A percentile compares a stretch with the other conserved stretches of the same genome.
Conservation (phyloP, 805 yeast genomes). For the Suhomyces vadensis region DNA sequence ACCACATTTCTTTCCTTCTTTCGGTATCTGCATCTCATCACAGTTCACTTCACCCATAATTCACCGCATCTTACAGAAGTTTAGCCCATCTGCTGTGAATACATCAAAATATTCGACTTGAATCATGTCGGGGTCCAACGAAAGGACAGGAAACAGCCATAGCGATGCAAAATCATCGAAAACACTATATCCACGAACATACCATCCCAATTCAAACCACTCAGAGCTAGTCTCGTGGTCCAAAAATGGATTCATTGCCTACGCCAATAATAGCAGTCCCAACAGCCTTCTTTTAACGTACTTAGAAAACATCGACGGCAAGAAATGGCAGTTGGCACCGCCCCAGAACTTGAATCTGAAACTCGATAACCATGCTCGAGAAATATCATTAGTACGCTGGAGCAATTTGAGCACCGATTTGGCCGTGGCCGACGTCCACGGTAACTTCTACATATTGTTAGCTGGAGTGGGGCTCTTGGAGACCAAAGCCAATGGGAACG, state of each 20-base stretch:
- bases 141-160: too few relatives aligned
- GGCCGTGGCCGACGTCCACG: conserved; percentile 72
- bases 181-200: background rate
- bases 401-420: conserved; percentile 78
- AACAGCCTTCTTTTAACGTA: conserved; percentile 58
- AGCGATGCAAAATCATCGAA: background rate
- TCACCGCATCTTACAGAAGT: too few relatives aligned
- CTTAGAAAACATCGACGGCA: conserved; percentile 73
- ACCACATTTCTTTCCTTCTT: too few relatives aligned
- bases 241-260: conserved; percentile 80
- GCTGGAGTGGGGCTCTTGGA: conserved; percentile 44
- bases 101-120: too few relatives aligned
- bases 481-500: conserved; percentile 19
- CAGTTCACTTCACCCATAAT: too few relatives aligned
- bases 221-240: conserved; percentile 64
- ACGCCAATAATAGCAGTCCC: conserved; percentile 41
- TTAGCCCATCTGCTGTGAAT: too few relatives aligned
- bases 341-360: conserved; percentile 43
- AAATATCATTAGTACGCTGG: conserved; percentile 60
- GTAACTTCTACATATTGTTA: conserved; percentile 50
- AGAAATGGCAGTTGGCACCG: conserved; percentile 72
- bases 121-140: too few relatives aligned
- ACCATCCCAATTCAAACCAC: conserved; percentile 4
- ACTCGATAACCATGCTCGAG: conserved; percentile 25
- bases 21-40: too few relatives aligned